Evolutionary conservation across 1,284 basidiomycete species (phyloP), one percentile per base, ranked within the genome.

Genomic region (Phellopilus nigrolimitatus): DNA sequence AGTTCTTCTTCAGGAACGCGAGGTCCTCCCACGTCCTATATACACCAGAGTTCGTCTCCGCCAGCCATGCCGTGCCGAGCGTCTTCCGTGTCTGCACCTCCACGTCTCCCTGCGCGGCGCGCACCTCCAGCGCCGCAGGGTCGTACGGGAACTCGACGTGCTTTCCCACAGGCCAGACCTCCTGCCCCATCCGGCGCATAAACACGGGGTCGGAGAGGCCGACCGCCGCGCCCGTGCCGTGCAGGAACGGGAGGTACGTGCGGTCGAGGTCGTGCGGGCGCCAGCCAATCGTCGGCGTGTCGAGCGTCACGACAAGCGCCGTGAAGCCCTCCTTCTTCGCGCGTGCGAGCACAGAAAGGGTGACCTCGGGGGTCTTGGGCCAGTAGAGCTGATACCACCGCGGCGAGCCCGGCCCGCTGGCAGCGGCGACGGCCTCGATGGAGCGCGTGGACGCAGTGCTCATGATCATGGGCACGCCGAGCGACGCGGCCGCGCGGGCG

Each of bases 301-400:
- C 85, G 6, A 86, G 69, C 0, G 86, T 86, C 48, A 88, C 69
- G 41, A 91, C 77, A 27, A 91, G 78, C 17, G 78, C 78, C 5
- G 69, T 77, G 67, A 77, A 91, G 1, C 84, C 83, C 27, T 67
- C 76, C 4, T 69, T 71, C 61, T 88, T 86, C 38, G 80, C 84
- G 10, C 87, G 75, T 3, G 64, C 64, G 10, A 91, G 73, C 22
- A 91, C 58, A 13, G 82, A 87, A 17, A 78, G 64, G 0, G 84
- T 84, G 7, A 88, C 64, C 2, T 82, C 82, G 54, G 83, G 68
- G 34, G 75, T 70, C 21, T 66, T 66, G 1, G 86, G 84, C 82
- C 84, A 88, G 65, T 92, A 92, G 6, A 92, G 75, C 65, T 93
- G 89, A 67, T 79, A 93, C 82, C 83, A 92, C 22, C 88, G 72